phyloP scores from a whole-genome alignment of 208 protist species.

The Trichomonas vaginalis region DNA sequence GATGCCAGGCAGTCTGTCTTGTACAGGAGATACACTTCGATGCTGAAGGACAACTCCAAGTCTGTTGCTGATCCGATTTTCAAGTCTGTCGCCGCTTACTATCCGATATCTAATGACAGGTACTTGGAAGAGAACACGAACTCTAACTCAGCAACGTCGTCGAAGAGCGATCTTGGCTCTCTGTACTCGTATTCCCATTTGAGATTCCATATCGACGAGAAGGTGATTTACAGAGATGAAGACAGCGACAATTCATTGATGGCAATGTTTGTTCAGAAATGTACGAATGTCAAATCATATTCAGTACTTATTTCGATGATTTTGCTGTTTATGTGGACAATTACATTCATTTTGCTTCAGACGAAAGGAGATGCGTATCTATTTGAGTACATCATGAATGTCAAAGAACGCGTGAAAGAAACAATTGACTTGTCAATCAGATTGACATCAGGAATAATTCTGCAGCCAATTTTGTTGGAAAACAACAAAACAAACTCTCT shows the following conservation, averaged over 20 bases:
- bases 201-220: neutral
- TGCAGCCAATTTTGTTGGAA: neutral
- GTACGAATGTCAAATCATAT: neutral
- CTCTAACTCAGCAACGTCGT: neutral
- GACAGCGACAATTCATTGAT: neutral
- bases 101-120: neutral
- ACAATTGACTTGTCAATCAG: neutral
- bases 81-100: neutral
- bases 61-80: neutral
- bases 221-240: neutral
- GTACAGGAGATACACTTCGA: neutral
- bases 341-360: neutral
- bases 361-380: neutral
- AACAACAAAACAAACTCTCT: neutral
- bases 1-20: neutral
- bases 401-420: neutral
- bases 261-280: neutral
- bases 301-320: neutral
- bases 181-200: neutral
- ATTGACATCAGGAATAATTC: neutral
- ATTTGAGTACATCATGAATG: neutral
- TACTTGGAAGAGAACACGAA: neutral
- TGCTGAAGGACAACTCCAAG: neutral
- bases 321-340: neutral
- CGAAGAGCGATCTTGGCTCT: neutral